These are phyloP conservation scores for Colletotrichum graminicola DNA, from an alignment of 2,329 filamentous ascomycete genomes.

Conservation along the genomic window DNA sequence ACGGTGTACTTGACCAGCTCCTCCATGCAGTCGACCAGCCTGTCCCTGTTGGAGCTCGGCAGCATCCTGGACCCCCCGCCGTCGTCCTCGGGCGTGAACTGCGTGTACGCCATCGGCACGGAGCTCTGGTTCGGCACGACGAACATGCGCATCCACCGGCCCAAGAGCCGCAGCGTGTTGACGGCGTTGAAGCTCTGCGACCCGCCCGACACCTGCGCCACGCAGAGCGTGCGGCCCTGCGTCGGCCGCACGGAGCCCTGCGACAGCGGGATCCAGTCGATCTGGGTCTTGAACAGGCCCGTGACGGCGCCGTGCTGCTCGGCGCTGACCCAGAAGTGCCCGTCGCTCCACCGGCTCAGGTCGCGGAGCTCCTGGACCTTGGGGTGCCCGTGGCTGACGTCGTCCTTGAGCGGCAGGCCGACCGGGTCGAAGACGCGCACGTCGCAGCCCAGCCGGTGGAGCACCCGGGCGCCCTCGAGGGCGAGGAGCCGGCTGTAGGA, in stretches of 20 bases:
- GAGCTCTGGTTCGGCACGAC: constrained; percentile 75
- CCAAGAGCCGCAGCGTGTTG: constrained; percentile 73
- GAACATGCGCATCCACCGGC: constrained; percentile 79
- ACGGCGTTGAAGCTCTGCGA: constrained; percentile 77
- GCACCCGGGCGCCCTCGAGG: constrained; percentile 69
- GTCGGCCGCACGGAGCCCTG: constrained; percentile 74
- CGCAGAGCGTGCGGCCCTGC: constrained; percentile 72
- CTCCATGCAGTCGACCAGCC: constrained; percentile 76
- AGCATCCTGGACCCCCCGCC: constrained; percentile 60
- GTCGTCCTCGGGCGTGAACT: constrained; percentile 62
- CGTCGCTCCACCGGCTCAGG: constrained; percentile 74
- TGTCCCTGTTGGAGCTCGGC: constrained; percentile 68
- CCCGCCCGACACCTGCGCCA: constrained; percentile 73
- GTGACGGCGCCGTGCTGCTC: constrained; percentile 75
- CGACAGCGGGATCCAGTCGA: constrained; percentile 76
- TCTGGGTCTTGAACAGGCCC: constrained; percentile 77
- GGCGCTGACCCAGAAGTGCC: constrained; percentile 74
- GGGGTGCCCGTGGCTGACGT: constrained; percentile 66
- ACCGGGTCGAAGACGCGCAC: constrained; percentile 72
- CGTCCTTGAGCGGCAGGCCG: constrained; percentile 73
- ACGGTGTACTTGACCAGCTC: constrained; percentile 78
- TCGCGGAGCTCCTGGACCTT: constrained; percentile 74
- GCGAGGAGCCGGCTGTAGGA: constrained; percentile 73
- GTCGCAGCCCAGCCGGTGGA: constrained; percentile 74
- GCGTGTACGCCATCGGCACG: constrained; percentile 72